A percentile compares a stretch with the other conserved stretches of the same genome.
Conservation (phyloP, 2,329 filamentous ascomycete species). For the Cytospora piceicola region DNA sequence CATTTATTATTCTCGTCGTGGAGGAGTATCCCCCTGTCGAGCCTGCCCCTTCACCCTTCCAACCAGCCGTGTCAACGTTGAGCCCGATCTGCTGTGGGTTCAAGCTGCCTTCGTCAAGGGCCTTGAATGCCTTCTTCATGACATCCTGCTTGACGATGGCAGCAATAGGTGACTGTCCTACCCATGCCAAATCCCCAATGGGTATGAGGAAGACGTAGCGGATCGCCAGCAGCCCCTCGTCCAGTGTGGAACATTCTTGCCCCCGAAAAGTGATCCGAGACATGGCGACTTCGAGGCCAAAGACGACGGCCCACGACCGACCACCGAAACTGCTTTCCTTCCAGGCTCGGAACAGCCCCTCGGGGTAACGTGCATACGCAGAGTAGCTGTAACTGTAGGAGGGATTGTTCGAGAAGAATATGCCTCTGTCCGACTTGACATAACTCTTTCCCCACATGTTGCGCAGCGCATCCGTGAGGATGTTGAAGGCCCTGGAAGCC, state of each 20-base stretch:
- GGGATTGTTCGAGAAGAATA: slow-evolving; percentile 2
- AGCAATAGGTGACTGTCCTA: no score
- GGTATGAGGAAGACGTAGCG: background rate
- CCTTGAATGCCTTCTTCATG: slow-evolving; percentile 1
- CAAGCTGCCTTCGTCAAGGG: background rate
- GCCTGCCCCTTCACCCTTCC: background rate
- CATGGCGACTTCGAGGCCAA: slow-evolving; percentile 10
- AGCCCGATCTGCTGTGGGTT: slow-evolving; percentile 4
- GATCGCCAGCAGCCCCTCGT: background rate
- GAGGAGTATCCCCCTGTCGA: no score
- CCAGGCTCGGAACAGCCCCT: background rate
- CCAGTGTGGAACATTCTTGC: background rate
- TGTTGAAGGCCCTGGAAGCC: slow-evolving; percentile 12
- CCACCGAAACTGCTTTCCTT: background rate
- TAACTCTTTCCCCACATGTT: slow-evolving; percentile 3
- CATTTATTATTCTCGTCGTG: no score
- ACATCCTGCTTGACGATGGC: background rate
- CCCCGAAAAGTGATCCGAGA: background rate
- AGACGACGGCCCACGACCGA: background rate
- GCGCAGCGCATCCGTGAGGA: slow-evolving; percentile 8
- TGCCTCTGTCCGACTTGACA: background rate
- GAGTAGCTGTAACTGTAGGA: background rate
- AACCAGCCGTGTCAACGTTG: background rate
- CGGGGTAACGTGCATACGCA: rapidly evolving
- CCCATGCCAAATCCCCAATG: no score